phyloP scores from a whole-genome alignment of 495 filamentous ascomycete genomes.

The Neurospora cerealis region DNA sequence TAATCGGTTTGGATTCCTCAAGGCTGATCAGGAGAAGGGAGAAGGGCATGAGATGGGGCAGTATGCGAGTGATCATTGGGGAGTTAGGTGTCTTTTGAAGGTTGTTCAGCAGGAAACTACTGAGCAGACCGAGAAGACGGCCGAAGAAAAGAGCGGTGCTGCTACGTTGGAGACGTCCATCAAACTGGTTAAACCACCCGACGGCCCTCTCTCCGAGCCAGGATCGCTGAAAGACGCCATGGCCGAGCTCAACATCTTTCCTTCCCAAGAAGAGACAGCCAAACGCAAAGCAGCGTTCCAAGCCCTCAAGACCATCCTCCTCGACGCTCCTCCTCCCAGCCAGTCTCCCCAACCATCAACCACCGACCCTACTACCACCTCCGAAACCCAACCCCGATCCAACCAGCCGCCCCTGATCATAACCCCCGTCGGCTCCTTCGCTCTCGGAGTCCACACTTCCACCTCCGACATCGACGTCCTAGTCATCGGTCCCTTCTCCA shows the following conservation, averaged over 20 bases:
- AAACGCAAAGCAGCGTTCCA: slow-evolving; percentile 31
- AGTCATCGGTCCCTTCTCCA: slow-evolving; percentile 45
- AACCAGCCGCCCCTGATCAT: slow-evolving; percentile 32
- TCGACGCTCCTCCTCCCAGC: slow-evolving; percentile 10
- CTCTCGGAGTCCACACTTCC: slow-evolving; percentile 44
- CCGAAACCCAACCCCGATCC: neutral
- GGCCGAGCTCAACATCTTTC: slow-evolving; percentile 23
- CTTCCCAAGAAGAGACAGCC: slow-evolving; percentile 29
- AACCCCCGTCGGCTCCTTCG: slow-evolving; percentile 49
- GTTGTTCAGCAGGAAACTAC: slow-evolving; percentile 1
- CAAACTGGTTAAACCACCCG: slow-evolving; percentile 11
- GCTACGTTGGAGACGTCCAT: slow-evolving; percentile 16
- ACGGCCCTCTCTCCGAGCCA: slow-evolving; percentile 6
- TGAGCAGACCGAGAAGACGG: neutral
- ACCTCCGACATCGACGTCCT: slow-evolving; percentile 50
- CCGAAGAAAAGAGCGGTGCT: slow-evolving; percentile 5
- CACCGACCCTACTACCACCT: slow-evolving; percentile 5
- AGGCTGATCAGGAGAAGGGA: neutral
- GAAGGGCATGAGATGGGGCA: slow-evolving; percentile 4
- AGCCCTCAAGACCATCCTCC: slow-evolving; percentile 33
- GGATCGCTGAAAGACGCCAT: slow-evolving; percentile 20
- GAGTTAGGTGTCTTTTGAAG: slow-evolving; percentile 35
- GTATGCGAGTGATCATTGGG: slow-evolving; percentile 49
- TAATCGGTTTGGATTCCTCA: slow-evolving; percentile 38
- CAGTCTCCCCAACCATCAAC: slow-evolving; percentile 1